Conservation (phyloP, 495 filamentous ascomycete species). For the Aspergillus taichungensis region DNA sequence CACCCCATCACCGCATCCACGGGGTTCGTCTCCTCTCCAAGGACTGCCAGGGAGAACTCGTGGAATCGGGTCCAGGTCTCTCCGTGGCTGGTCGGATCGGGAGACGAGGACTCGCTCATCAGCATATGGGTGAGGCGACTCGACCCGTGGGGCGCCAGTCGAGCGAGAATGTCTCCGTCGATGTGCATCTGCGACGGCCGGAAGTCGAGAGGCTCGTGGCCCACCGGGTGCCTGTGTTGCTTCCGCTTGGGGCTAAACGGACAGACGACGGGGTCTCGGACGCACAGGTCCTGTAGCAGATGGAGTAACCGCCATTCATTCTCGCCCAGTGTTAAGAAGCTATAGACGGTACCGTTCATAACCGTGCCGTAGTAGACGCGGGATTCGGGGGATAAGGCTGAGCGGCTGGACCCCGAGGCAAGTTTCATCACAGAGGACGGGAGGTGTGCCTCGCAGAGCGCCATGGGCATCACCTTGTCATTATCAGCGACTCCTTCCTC, state of each 20-base stretch:
- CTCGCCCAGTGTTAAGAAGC: conserved; percentile 47
- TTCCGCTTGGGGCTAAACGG: conserved; percentile 24
- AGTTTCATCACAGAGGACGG: conserved; percentile 27
- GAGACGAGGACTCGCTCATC: too few species aligned
- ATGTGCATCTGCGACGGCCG: conserved; percentile 48
- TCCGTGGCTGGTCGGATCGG: too few species aligned
- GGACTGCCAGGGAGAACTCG: conserved; percentile 16
- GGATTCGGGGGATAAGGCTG: conserved; percentile 7
- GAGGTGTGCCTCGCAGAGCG: conserved; percentile 24
- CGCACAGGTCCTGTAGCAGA: conserved; percentile 53
- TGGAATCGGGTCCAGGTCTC: conserved; percentile 17
- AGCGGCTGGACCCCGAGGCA: conserved; percentile 8
- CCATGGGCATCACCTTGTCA: conserved; percentile 16
- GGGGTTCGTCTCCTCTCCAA: conserved; percentile 14
- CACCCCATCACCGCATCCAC: conserved; percentile 22
- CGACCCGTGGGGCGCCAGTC: conserved; percentile 40
- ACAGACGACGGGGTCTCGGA: conserved; percentile 28
- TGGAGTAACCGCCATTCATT: conserved; percentile 51
- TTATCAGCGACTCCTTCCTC: conserved; percentile 13
- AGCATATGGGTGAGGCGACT: conserved; percentile 36
- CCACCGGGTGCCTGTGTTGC: conserved; percentile 16
- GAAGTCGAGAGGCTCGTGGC: conserved; percentile 22
- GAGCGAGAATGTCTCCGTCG: conserved; percentile 56
- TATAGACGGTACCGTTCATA: conserved; percentile 56
- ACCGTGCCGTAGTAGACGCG: conserved; percentile 45